Evolutionary conservation across 257 asterid species (phyloP).

Genomic region (Solanum habrochaites): DNA sequence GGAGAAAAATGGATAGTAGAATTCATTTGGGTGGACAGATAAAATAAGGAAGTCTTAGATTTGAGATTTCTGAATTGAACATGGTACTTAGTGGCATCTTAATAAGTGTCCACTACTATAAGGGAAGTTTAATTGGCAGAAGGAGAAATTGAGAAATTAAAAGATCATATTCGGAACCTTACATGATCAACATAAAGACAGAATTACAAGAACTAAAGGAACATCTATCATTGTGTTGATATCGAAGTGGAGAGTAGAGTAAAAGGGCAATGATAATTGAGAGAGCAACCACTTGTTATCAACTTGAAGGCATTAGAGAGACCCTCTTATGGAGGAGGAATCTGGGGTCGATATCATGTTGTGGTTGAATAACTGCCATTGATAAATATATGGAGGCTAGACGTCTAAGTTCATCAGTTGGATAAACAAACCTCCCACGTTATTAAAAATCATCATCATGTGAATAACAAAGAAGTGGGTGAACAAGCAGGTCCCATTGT

Average conservation of each 20-base stretch:
- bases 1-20: background rate
- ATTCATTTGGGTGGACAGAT: background rate
- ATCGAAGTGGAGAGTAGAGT: background rate
- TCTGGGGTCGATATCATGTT: background rate
- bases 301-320: background rate
- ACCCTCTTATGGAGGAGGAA: background rate
- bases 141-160: background rate
- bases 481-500: background rate
- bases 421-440: background rate
- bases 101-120: background rate
- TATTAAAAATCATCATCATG: background rate
- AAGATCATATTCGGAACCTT: background rate
- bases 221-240: background rate
- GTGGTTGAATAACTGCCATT: background rate
- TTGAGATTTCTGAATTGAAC: background rate
- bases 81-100: background rate
- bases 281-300: background rate
- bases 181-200: background rate
- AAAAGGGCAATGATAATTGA: background rate
- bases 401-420: background rate
- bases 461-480: background rate
- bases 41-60: background rate
- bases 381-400: background rate
- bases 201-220: background rate
- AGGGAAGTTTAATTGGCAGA: background rate